These are phyloP conservation scores for Hordeum pubiflorum DNA, from an alignment of 202 grass and related monocot genomes.

Conservation along the genomic window DNA sequence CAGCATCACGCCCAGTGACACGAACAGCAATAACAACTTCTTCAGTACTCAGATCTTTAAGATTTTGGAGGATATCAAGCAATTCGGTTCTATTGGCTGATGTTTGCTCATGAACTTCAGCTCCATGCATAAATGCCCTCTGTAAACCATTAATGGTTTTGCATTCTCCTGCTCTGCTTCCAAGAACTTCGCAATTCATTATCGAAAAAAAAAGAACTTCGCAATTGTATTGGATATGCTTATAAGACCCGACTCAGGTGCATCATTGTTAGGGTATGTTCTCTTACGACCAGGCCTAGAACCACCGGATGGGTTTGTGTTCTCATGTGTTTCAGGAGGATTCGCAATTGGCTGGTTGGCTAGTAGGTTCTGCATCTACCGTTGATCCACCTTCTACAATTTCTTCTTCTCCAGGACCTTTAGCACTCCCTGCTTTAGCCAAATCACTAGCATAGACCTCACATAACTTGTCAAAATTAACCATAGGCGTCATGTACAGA, in stretches of 20 bases:
- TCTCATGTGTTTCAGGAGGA: not conserved
- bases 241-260: not conserved
- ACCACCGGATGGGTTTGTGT: not conserved
- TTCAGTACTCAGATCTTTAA: not conserved
- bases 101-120: not conserved
- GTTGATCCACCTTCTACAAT: not conserved
- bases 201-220: no score
- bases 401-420: not conserved
- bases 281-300: not conserved
- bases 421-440: not conserved
- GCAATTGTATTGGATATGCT: not conserved
- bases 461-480: not conserved
- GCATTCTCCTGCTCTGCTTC: not conserved
- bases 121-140: not conserved
- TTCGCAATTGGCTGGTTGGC: not conserved
- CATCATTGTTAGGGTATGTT: not conserved
- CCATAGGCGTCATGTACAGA: not conserved
- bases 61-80: not conserved
- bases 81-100: not conserved
- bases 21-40: not conserved
- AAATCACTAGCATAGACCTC: not conserved
- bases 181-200: not conserved
- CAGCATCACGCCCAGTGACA: not conserved
- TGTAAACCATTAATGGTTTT: not conserved
- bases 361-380: not conserved